phyloP scores from a whole-genome alignment of 108 stramenopile species.

The Cyclotella baltica region DNA sequence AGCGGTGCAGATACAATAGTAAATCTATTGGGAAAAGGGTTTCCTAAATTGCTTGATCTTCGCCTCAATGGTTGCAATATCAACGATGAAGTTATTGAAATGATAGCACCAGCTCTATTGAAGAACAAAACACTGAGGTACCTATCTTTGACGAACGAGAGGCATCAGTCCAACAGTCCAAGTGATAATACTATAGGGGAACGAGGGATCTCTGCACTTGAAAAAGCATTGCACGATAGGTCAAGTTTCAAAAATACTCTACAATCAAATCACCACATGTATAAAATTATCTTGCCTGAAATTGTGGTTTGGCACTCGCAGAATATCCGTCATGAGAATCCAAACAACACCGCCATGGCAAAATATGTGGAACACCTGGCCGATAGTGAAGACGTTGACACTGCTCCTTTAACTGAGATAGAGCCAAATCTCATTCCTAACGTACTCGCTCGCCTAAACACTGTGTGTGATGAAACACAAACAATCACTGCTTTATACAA shows the following conservation, averaged over 20 bases:
- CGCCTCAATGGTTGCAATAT: slow-evolving; percentile 5
- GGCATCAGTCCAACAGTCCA: background rate
- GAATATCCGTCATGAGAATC: background rate
- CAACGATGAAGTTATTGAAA: slow-evolving; percentile 19
- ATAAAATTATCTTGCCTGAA: background rate
- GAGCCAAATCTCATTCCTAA: too few species aligned
- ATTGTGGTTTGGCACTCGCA: background rate
- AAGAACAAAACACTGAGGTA: slow-evolving; percentile 18
- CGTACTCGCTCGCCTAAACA: too few species aligned
- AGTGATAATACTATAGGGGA: background rate
- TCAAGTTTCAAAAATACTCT: slow-evolving; percentile 35
- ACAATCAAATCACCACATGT: slow-evolving; percentile 24
- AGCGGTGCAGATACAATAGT: background rate
- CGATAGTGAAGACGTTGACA: background rate
- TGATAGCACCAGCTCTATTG: background rate
- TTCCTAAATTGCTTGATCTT: slow-evolving; percentile 10
- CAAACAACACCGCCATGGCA: background rate
- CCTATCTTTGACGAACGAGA: background rate
- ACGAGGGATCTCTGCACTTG: slow-evolving; percentile 16
- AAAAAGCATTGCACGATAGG: slow-evolving; percentile 15
- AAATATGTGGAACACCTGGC: slow-evolving; percentile 11
- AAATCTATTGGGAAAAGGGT: slow-evolving; percentile 15
- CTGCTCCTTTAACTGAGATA: slow-evolving; percentile 9
- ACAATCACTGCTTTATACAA: slow-evolving; percentile 17
- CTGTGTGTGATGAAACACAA: background rate